Conservation (phyloP, 2,329 filamentous ascomycete species). For the Apiospora saccharicola region DNA sequence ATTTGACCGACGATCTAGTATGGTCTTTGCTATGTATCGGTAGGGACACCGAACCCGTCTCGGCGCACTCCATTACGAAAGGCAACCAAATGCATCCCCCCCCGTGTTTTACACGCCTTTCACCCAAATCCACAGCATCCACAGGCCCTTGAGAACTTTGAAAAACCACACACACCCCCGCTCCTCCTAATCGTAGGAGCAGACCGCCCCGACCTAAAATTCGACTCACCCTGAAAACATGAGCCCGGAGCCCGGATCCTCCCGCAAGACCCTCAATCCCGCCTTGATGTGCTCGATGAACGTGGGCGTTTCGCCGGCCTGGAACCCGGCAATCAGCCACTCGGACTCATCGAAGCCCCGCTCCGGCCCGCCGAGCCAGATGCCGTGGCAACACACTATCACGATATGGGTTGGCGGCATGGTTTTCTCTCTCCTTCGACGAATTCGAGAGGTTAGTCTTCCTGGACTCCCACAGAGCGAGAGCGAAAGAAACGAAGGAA, state of each 20-base stretch:
- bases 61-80: background rate
- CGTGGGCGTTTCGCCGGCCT: slow-evolving; percentile 78
- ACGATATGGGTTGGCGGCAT: slow-evolving; percentile 64
- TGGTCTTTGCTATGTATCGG: background rate
- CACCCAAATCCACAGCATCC: background rate
- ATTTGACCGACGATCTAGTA: background rate
- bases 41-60: background rate
- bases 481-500: background rate
- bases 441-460: background rate
- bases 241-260: slow-evolving; percentile 59
- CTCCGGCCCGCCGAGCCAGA: slow-evolving; percentile 69
- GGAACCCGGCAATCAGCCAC: slow-evolving; percentile 80
- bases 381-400: slow-evolving; percentile 84
- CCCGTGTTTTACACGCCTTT: background rate
- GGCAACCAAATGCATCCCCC: background rate
- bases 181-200: too few species aligned
- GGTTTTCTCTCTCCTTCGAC: background rate
- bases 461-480: background rate
- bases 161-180: background rate
- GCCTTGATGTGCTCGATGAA: slow-evolving; percentile 79
- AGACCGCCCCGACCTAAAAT: too few species aligned
- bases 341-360: slow-evolving; percentile 63
- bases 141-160: background rate
- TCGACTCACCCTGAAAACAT: slow-evolving; percentile 75
- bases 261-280: slow-evolving; percentile 62